Conservation (phyloP, 805 yeast species). For the Cyberlindnera saturnus region DNA sequence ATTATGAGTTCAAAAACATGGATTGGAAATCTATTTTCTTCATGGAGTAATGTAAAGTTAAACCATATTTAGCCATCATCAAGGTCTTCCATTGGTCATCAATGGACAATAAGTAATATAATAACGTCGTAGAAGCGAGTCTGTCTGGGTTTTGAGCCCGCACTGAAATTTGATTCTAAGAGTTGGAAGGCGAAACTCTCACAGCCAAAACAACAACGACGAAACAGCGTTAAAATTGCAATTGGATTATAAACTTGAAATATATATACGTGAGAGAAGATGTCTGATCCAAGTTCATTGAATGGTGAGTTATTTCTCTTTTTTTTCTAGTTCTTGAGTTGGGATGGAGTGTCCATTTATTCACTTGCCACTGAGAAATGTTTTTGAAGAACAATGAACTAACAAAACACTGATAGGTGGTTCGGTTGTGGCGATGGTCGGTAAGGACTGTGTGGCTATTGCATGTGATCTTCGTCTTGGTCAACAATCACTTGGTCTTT, state of each 20-base stretch:
- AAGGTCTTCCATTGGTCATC: not conserved
- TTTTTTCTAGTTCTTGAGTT: not conserved
- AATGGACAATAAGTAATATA: not conserved
- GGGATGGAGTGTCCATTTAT: not conserved
- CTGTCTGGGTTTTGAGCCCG: not conserved
- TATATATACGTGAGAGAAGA: conserved; percentile 14
- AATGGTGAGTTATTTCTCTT: conserved; percentile 42
- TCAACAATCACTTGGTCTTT: conserved; percentile 83
- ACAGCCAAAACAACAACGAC: not conserved
- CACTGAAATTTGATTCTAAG: not conserved
- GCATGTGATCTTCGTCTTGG: conserved; percentile 95
- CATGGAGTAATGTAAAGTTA: no score
- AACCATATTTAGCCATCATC: no score
- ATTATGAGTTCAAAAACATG: not conserved
- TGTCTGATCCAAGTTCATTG: conserved; percentile 77
- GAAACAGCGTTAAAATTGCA: no score
- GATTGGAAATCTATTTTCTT: no score
- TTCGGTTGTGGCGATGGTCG: conserved; percentile 96
- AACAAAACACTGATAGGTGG: conserved; percentile 50
- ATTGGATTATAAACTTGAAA: no score
- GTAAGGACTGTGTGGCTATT: conserved; percentile 96
- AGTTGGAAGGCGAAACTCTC: conserved; percentile 1
- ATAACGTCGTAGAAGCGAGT: not conserved
- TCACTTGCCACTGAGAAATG: not conserved
- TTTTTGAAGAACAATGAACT: conserved; percentile 5